Evolutionary conservation across 768 basidiomycete genomes (phyloP), one percentile per base, ranked within the genome.

Genomic region (Dioszegia hungarica): DNA sequence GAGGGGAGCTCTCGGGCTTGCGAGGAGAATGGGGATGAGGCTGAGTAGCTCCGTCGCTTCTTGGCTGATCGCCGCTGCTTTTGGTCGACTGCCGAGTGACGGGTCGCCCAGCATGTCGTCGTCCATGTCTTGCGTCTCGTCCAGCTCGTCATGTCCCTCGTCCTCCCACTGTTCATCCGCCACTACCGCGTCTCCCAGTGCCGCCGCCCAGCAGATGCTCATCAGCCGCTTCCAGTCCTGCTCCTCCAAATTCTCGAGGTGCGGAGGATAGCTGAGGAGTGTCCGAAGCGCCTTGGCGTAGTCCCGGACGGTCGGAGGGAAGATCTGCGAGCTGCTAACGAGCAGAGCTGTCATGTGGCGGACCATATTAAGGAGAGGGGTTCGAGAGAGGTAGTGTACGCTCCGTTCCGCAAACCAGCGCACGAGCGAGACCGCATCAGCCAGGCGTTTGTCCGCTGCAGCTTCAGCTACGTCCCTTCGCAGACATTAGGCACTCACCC

Each of bases 261-360:
- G 92, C 2, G 90, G 86, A 2, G 78, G 72, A 74, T 84, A 86
- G 55, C 78, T 78, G 49, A 89, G 77, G 9, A 97, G 69, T 56
- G 78, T 79, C 54, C 82, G 82, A 46, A 95, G 78, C 0, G 87
- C 81, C 72, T 93, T 93, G 54, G 87, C 79, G 73, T 90, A 93
- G 73, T 93, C 84, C 60, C 89, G 75, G 11, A 88, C 85, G 3
- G 90, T 80, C 0, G 85, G 83, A 3, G 78, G 68, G 58, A 86
- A 80, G 14, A 95, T 77, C 33, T 79, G 70, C 34, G 80, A 79
- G 20, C 79, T 78, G 65, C 83, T 67, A 3, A 83, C 78, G 48
- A 91, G 80, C 46, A 81, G 81, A 57, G 83, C 81, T 12, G 79
- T 77, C 40, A 95, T 77, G 69, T 92, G 87, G 9, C 79, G 79